Percentiles rank a stretch among this genome's conserved stretches.
Evolutionary conservation across 305 asterid species (phyloP).

Genomic region (Fraxinus dipetala): DNA sequence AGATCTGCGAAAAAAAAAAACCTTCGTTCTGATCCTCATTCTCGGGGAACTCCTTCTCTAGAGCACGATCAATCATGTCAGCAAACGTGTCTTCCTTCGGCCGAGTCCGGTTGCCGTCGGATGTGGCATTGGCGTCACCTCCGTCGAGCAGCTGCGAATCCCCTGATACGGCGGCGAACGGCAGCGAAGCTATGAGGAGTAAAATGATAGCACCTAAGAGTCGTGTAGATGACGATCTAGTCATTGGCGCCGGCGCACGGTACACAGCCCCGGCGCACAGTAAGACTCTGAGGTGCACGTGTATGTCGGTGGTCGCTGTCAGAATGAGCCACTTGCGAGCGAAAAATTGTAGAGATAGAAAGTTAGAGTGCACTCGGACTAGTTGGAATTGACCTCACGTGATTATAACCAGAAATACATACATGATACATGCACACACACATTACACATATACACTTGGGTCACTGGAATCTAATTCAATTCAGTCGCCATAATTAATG

Average conservation of each 20-base stretch:
- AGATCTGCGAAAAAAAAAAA: conserved; percentile 43
- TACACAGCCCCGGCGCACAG: conserved; percentile 51
- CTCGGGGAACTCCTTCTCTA: conserved; percentile 89
- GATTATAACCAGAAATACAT: not conserved
- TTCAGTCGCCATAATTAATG: not conserved
- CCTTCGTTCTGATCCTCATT: conserved; percentile 84
- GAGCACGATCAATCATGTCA: conserved; percentile 93
- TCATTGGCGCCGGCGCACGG: conserved; percentile 66
- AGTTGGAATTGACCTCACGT: not conserved
- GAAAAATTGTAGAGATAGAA: not conserved
- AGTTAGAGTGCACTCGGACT: not conserved
- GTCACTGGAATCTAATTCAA: not conserved
- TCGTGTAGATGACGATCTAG: conserved; percentile 35
- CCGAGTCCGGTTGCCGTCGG: conserved; percentile 40
- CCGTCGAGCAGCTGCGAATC: conserved; percentile 38
- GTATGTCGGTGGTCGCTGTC: conserved; percentile 38
- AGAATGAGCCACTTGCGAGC: not conserved
- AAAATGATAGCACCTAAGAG: conserved; percentile 21
- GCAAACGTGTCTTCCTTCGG: conserved; percentile 79
- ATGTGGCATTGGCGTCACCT: conserved; percentile 33
- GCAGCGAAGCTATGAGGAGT: conserved; percentile 27
- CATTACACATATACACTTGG: not conserved
- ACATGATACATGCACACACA: not conserved
- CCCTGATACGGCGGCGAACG: conserved; percentile 31
- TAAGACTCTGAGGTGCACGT: conserved; percentile 17